A percentile compares a stretch with the other conserved stretches of the same genome.
phyloP scores from a whole-genome alignment of 2,329 filamentous ascomycete species.

The Tympanopsis confertula region DNA sequence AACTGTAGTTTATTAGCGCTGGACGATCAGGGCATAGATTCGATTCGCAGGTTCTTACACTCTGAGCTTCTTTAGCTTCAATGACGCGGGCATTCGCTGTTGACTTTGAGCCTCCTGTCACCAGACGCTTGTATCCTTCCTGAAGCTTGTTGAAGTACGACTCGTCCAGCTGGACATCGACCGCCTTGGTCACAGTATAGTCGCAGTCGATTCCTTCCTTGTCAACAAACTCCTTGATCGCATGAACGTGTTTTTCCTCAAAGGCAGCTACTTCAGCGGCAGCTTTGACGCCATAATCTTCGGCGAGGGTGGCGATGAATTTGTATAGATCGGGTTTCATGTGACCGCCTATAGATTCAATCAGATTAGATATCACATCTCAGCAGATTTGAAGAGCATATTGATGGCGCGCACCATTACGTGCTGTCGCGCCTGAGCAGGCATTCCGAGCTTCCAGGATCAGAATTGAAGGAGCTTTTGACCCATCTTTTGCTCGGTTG shows the following conservation, averaged over 20 bases:
- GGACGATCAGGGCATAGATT: neutral
- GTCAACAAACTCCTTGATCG: conserved; percentile 5
- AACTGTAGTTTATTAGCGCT: conserved; percentile 8
- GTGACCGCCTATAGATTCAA: conserved; percentile 5
- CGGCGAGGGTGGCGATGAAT: conserved; percentile 2
- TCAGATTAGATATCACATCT: too few relatives aligned
- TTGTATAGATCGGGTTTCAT: conserved; percentile 5
- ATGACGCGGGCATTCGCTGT: conserved; percentile 4
- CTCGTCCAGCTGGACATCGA: conserved; percentile 4
- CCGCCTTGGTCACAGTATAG: conserved; percentile 5
- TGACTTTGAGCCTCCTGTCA: conserved; percentile 2
- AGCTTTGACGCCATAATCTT: conserved; percentile 8
- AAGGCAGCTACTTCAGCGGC: conserved; percentile 12
- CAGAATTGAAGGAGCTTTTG: conserved; percentile 2
- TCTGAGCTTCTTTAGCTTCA: conserved; percentile 11
- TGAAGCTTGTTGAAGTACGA: conserved; percentile 8
- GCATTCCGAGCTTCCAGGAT: conserved; percentile 7
- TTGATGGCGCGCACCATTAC: conserved; percentile 3
- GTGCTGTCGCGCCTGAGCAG: conserved; percentile 4
- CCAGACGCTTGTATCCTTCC: conserved; percentile 5
- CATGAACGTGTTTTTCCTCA: conserved; percentile 6
- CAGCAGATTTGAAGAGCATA: too few relatives aligned
- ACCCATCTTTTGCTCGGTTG: neutral
- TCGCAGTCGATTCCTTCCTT: conserved; percentile 5
- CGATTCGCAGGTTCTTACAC: conserved; percentile 5